Evolutionary conservation across 805 yeast species (phyloP), one percentile per base, ranked within the genome.

Genomic region (Saturnispora diversa): DNA sequence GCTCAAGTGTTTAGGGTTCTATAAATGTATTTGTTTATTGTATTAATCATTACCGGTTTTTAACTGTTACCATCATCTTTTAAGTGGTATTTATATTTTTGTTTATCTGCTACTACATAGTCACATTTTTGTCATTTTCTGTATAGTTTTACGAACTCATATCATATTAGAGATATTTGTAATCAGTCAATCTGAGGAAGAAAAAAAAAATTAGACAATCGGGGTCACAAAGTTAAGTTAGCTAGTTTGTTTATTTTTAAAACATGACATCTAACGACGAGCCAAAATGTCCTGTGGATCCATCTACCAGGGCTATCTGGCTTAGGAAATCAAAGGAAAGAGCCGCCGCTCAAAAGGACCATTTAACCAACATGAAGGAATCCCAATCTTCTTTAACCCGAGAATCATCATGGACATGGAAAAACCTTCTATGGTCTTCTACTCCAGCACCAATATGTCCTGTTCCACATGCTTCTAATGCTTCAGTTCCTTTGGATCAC

Each of bases 241-340:
- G n/a, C n/a, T n/a, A n/a, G n/a, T 13, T 22, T 16, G 8, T 2
- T 16, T 13, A 17, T 19, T 27, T 20, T 21, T 13, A 8, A 12
- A 45, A 40, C 21, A 45, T 44, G 41, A 40, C 48, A 17, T 13
- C 22, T 23, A 16, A 15, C 15, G 46, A 47, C 3, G 58, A 52
- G 26, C 54, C 57, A 8, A 66, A 63, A 44, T 83, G 90, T 52
- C 90, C 90, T 1, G 88, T 83, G 16, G 83, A 78, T 49, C 82
- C 72, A 45, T 56, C 56, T n/a, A 68, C 83, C 4, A 60, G 83
- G 43, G 69, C 70, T 30, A 66, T 65, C 27, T 81, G 87, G 87
- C 52, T 75, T 19, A 63, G 64, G 38, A 51, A 65, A 37, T 54
- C 60, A 0, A 49, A 52, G 23, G 40, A 35, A 35, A 48, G 43